Percentiles rank a stretch among this genome's conserved stretches.
Evolutionary conservation across 768 basidiomycete species (phyloP).

Genomic region (Leccinum variicolor): DNA sequence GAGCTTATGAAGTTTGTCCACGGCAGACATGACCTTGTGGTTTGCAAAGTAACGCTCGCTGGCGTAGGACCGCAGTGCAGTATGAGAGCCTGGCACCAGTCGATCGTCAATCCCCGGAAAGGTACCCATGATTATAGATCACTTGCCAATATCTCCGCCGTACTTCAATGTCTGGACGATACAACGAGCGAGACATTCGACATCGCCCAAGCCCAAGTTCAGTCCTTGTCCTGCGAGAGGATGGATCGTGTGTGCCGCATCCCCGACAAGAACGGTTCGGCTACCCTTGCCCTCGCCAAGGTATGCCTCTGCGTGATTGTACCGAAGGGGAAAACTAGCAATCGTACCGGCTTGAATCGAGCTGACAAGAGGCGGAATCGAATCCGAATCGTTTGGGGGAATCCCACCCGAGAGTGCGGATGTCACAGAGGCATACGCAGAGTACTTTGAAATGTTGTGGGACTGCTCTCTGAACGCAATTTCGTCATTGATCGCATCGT

Average conservation of each 20-base stretch:
- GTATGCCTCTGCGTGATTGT: constrained; percentile 85
- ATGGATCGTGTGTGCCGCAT: constrained; percentile 94
- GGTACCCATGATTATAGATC: not conserved
- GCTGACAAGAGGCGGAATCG: constrained; percentile 71
- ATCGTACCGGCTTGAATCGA: constrained; percentile 67
- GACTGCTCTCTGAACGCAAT: constrained; percentile 71
- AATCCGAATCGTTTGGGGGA: constrained; percentile 57
- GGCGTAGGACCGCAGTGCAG: constrained; percentile 71
- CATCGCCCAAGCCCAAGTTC: constrained; percentile 91
- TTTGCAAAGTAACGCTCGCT: constrained; percentile 82
- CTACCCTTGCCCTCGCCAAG: constrained; percentile 63
- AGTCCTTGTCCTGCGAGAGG: constrained; percentile 96
- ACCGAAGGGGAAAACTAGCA: constrained; percentile 88
- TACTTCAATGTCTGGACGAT: constrained; percentile 52
- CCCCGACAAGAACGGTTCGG: constrained; percentile 88
- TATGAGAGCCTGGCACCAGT: constrained; percentile 58
- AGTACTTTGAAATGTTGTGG: constrained; percentile 60
- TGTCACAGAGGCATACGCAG: constrained; percentile 55
- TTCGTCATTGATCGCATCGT: constrained; percentile 53
- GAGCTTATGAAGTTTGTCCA: constrained; percentile 89
- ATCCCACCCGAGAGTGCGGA: constrained; percentile 41
- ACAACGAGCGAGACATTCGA: constrained; percentile 63
- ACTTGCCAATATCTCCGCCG: constrained; percentile 83
- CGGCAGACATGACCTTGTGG: constrained; percentile 77
- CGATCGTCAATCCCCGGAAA: not conserved